Base-by-base conservation (phyloP, 108 stramenopile genomes). In the Skeletonema menzelii region DNA sequence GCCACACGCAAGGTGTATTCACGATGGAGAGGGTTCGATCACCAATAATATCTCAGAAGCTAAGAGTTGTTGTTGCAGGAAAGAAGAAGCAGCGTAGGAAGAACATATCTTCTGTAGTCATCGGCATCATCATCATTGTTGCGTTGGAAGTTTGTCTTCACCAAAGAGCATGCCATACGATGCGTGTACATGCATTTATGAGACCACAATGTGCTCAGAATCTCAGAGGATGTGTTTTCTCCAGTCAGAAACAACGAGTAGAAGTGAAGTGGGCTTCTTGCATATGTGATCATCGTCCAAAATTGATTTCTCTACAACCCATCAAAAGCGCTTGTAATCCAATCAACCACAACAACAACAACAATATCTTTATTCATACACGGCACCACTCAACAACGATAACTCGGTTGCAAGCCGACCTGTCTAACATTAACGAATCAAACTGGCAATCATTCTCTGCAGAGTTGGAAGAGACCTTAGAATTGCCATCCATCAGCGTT, bases 401-500 rank as follows among this genome's bases (percentile, higher is more conserved):
- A 22, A 22, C 49, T 10, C 49, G 22, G 22, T n/a, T 53, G 4
- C 49, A 53, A 53, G 49, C 49, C 24, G 49, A n/a, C 4, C 49
- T 53, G 7, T 22, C 56, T 14, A 20, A 37, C 13, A 67, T 67
- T 14, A 56, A 76, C 26, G 77, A 78, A 60, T 20, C 65, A 42
- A 60, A 57, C 49, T 80, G 80, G 80, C 57, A 66, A 20, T 58
- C 55, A 15, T 74, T 74, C 40, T 63, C 73, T 20, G 42, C 64
- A 7, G 57, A 40, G n/a, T 62, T 74, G 4, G 49, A 67, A 17
- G 73, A 80, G 59, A 60, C 68, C n/a, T 49, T 74, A 49, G 56
- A 59, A 26, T 56, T 80, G 19, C 69, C 80, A 27, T 74, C 80
- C 30, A 65, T 80, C 11, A 80, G 80, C 34, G 72, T 80, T 22